Conservation (phyloP, 306 rosid genomes). For the Casuarina equisetifolia region DNA sequence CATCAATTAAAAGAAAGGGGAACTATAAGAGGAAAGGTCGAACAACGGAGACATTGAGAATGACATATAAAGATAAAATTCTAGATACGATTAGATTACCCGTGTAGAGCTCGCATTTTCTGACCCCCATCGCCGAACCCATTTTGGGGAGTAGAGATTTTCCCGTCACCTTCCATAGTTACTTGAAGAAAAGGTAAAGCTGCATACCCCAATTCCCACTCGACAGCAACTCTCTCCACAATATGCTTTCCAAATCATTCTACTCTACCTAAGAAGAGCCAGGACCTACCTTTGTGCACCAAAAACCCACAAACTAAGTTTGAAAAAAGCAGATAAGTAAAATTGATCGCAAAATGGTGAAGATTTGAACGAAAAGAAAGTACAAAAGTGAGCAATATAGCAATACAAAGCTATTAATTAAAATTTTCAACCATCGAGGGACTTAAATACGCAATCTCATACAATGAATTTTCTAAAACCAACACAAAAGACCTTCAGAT, state of each 20-base stretch:
- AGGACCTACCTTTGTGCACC: slow-evolving; percentile 31
- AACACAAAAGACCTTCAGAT: background rate
- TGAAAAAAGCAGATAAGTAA: slow-evolving; percentile 7
- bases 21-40: background rate
- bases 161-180: slow-evolving; percentile 71
- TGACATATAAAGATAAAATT: slow-evolving; percentile 6
- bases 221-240: slow-evolving; percentile 42
- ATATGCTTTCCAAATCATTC: slow-evolving; percentile 70
- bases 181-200: slow-evolving; percentile 38
- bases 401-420: background rate
- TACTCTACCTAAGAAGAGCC: slow-evolving; percentile 39
- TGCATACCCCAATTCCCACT: slow-evolving; percentile 48
- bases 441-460: background rate
- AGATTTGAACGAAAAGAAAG: background rate
- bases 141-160: slow-evolving; percentile 44
- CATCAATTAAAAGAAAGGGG: background rate
- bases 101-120: slow-evolving; percentile 60
- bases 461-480: background rate
- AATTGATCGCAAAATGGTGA: background rate
- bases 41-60: background rate
- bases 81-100: slow-evolving; percentile 46
- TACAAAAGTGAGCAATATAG: background rate
- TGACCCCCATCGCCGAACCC: slow-evolving; percentile 46
- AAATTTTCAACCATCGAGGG: background rate
- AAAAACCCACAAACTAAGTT: slow-evolving; percentile 24